These are phyloP conservation scores for Candida ponderosae DNA, from an alignment of 805 yeast genomes.

Conservation along the genomic window DNA sequence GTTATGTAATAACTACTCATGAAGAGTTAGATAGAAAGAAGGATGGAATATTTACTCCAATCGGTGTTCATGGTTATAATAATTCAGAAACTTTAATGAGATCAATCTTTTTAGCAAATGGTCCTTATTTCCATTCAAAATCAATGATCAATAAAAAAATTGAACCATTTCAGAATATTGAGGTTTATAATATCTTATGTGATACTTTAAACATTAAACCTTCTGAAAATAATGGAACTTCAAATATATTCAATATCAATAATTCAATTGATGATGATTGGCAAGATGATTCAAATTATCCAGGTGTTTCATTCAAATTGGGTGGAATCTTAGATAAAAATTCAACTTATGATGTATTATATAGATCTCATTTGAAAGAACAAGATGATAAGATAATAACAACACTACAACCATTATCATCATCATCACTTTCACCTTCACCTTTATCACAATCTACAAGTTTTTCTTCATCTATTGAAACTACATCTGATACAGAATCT, in stretches of 20 bases:
- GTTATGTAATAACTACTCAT: constrained; percentile 65
- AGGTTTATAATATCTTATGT: constrained; percentile 70
- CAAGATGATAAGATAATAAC: constrained; percentile 7
- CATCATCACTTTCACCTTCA: background rate
- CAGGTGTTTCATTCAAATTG: constrained; percentile 38
- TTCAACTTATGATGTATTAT: constrained; percentile 45
- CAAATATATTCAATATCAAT: constrained; percentile 14
- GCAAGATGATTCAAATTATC: constrained; percentile 41
- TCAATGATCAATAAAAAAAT: constrained; percentile 21
- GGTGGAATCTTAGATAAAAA: constrained; percentile 32
- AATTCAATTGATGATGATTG: constrained; percentile 33
- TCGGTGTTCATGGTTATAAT: constrained; percentile 82
- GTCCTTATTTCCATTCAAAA: constrained; percentile 58
- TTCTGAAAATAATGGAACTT: constrained; percentile 53
- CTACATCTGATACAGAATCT: background rate
- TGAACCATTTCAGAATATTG: constrained; percentile 63
- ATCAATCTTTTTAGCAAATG: constrained; percentile 70
- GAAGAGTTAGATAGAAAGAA: constrained; percentile 36
- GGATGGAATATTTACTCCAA: constrained; percentile 14
- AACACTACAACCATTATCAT: constrained; percentile 10
- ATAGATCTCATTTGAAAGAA: constrained; percentile 12
- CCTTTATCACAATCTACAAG: constrained; percentile 1
- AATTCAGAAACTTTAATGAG: constrained; percentile 75
- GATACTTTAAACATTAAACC: constrained; percentile 48
- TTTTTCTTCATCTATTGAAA: constrained; percentile 1